phyloP scores from a whole-genome alignment of 495 filamentous ascomycete genomes.

The Cetradonia linearis region DNA sequence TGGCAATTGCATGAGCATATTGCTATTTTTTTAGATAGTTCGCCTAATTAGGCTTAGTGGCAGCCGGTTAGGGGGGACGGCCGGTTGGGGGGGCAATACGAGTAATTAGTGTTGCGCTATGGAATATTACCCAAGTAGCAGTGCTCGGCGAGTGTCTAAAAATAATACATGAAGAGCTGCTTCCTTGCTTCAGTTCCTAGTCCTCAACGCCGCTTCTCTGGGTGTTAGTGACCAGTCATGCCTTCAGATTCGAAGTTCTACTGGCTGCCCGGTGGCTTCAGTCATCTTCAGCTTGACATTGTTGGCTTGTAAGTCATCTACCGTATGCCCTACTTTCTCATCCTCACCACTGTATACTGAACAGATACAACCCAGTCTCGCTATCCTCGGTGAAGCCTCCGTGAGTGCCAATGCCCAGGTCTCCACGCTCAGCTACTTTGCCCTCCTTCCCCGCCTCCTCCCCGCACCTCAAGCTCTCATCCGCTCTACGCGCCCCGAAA shows the following conservation, averaged over 20 bases:
- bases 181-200: neutral
- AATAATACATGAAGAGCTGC: constrained; percentile 1
- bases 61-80: too few species aligned
- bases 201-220: neutral
- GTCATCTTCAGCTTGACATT: constrained; percentile 24
- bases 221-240: neutral
- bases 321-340: neutral
- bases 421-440: constrained; percentile 29
- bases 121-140: too few species aligned
- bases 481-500: constrained; percentile 44
- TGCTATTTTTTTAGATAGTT: too few species aligned
- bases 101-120: too few species aligned
- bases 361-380: constrained; percentile 15
- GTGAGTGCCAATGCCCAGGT: constrained; percentile 29
- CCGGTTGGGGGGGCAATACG: too few species aligned
- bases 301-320: constrained; percentile 22
- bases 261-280: constrained; percentile 13
- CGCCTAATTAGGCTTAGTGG: too few species aligned
- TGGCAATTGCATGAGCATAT: too few species aligned
- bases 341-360: neutral
- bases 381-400: constrained; percentile 25
- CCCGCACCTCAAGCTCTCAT: constrained; percentile 58
- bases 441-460: constrained; percentile 46
- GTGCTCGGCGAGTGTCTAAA: neutral
- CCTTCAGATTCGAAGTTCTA: neutral